Percentiles rank a stretch among this genome's conserved stretches.
phyloP scores from a whole-genome alignment of 2,329 filamentous ascomycete species.

The Blumeriella jaapii region DNA sequence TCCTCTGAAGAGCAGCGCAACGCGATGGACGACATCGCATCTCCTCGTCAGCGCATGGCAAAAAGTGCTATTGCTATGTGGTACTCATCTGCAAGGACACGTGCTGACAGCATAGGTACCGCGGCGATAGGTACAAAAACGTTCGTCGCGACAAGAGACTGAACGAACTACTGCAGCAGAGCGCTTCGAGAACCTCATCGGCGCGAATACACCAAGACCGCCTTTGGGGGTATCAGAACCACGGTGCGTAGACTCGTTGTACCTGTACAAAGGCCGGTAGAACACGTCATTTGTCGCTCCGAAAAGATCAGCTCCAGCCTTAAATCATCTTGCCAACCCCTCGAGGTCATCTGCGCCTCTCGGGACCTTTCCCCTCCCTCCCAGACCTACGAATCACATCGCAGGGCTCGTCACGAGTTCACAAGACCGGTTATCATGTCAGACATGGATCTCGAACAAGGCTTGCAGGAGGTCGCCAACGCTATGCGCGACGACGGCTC shows the following conservation, averaged over 20 bases:
- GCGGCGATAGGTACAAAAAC: slow-evolving; percentile 24
- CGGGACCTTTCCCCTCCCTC: slow-evolving; percentile 12
- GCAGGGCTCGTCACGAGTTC: slow-evolving; percentile 17
- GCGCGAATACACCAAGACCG: slow-evolving; percentile 17
- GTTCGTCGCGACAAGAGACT: slow-evolving; percentile 22
- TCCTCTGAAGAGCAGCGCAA: too few species aligned
- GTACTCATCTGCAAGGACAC: slow-evolving; percentile 26
- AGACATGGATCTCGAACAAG: slow-evolving; percentile 27
- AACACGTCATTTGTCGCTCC: slow-evolving; percentile 25
- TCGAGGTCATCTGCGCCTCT: slow-evolving; percentile 26
- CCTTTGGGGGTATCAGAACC: slow-evolving; percentile 13
- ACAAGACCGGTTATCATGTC: slow-evolving; percentile 20
- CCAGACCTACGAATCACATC: slow-evolving; percentile 22
- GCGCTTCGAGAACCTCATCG: slow-evolving; percentile 24
- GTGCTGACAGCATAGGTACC: slow-evolving; percentile 27
- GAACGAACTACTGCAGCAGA: slow-evolving; percentile 26
- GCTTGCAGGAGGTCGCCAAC: slow-evolving; percentile 28
- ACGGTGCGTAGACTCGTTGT: slow-evolving; percentile 19
- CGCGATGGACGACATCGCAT: slow-evolving; percentile 16
- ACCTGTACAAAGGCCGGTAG: slow-evolving; percentile 25
- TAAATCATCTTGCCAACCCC: slow-evolving; percentile 24
- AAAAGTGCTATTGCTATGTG: slow-evolving; percentile 19
- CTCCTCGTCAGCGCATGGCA: slow-evolving; percentile 18
- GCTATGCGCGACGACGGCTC: slow-evolving; percentile 26
- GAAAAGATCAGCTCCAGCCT: slow-evolving; percentile 22